A percentile compares a stretch with the other conserved stretches of the same genome.
Evolutionary conservation across 208 protist species (phyloP).

Genomic region (Novymonas esmeraldas): DNA sequence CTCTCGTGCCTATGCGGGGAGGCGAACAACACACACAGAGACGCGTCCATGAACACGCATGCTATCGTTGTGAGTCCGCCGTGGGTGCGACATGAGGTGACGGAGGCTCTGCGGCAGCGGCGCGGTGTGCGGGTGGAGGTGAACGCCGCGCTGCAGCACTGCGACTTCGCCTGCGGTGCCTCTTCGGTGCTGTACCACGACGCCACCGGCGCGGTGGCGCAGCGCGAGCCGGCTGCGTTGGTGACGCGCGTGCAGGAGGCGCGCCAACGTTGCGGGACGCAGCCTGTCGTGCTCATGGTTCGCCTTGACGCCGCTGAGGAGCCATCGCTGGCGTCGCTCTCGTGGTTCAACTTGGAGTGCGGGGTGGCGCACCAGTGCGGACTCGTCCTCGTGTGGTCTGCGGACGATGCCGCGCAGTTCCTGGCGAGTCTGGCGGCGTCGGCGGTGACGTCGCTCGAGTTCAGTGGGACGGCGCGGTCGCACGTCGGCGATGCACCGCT

Average conservation of each 20-base stretch:
- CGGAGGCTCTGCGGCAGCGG: constrained; percentile 18
- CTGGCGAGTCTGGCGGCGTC: constrained; percentile 46
- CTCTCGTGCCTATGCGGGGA: too few species aligned
- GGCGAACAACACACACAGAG: too few species aligned
- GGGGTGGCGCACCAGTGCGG: constrained; percentile 48
- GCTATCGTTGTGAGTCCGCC: constrained; percentile 15
- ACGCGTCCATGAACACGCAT: constrained; percentile 9
- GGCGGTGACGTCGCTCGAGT: constrained; percentile 45
- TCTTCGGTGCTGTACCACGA: constrained; percentile 34
- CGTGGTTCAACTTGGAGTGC: constrained; percentile 76
- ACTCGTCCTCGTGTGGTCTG: constrained; percentile 63
- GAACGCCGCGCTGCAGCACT: constrained; percentile 19
- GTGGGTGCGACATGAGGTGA: constrained; percentile 25
- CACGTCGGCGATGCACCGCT: constrained; percentile 41
- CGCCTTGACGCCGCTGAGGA: constrained; percentile 30
- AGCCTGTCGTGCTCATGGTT: constrained; percentile 36
- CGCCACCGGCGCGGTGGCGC: constrained; percentile 6
- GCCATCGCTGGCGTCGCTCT: constrained; percentile 47
- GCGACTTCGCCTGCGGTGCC: constrained; percentile 26
- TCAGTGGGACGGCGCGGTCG: constrained; percentile 8
- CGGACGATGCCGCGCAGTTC: constrained; percentile 61
- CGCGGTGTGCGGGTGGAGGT: constrained; percentile 27
- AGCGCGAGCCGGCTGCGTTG: constrained; percentile 18
- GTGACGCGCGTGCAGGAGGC: constrained; percentile 21
- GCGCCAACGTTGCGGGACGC: constrained; percentile 9